Evolutionary conservation across 2,329 filamentous ascomycete genomes (phyloP).

Genomic region (Sclerotiophoma versabilis): DNA sequence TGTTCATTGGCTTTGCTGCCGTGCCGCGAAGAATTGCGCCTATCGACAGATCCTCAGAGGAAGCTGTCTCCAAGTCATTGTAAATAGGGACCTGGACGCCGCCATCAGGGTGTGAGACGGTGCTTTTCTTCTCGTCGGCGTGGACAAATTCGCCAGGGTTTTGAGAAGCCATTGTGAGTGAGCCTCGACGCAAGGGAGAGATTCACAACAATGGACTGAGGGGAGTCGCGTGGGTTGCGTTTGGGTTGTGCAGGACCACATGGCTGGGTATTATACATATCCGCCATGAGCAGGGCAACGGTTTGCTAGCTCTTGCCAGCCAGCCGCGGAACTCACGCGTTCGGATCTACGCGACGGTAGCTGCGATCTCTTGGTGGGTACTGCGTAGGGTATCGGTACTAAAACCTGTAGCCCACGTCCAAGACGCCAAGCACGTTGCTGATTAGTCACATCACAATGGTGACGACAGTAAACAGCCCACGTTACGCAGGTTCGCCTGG

Average conservation of each 20-base stretch:
- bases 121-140: conserved; percentile 16
- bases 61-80: conserved; percentile 36
- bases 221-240: conserved; percentile 9
- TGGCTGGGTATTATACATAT: conserved; percentile 16
- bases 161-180: conserved; percentile 10
- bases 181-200: conserved; percentile 9
- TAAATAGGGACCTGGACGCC: conserved; percentile 34
- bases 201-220: conserved; percentile 10
- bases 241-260: conserved; percentile 14
- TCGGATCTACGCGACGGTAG: conserved; percentile 20
- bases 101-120: not conserved
- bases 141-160: conserved; percentile 6
- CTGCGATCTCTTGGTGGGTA: conserved; percentile 15
- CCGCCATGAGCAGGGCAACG: conserved; percentile 7
- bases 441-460: conserved; percentile 12
- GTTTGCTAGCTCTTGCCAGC: conserved; percentile 5
- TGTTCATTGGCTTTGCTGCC: conserved; percentile 34
- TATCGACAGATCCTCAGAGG: conserved; percentile 33
- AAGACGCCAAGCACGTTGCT: conserved; percentile 12
- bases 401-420: conserved; percentile 8
- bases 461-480: conserved; percentile 18
- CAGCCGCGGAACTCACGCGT: conserved; percentile 8
- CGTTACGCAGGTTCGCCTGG: conserved; percentile 2
- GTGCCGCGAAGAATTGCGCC: conserved; percentile 37
- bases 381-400: conserved; percentile 18